These are phyloP conservation scores for Chlamydomonas sp. DNA, from an alignment of 139 green algal species.

Conservation along the genomic window DNA sequence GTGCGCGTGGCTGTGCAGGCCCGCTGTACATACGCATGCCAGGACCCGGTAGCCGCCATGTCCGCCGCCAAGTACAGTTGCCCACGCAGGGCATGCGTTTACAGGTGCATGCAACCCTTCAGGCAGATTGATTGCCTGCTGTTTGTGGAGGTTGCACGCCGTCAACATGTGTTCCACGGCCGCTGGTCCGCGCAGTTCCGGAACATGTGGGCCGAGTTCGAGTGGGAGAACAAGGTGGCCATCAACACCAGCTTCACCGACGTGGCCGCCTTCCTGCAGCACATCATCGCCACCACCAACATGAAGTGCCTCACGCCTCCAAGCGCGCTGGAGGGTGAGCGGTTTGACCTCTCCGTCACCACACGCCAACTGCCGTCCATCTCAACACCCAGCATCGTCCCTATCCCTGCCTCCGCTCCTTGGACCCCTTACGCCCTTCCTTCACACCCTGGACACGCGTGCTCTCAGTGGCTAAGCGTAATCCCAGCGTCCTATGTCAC, in stretches of 20 bases:
- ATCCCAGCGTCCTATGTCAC: too few relatives aligned
- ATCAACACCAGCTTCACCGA: constrained; percentile 96
- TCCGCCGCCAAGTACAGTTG: too few relatives aligned
- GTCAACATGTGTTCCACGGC: not conserved
- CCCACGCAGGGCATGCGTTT: too few relatives aligned
- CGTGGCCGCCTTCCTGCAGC: constrained; percentile 88
- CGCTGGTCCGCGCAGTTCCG: constrained; percentile 84
- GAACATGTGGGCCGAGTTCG: constrained; percentile 99
- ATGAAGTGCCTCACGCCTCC: constrained; percentile 96
- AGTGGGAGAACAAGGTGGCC: constrained; percentile 99
- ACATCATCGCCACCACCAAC: constrained; percentile 97
- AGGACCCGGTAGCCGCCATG: too few relatives aligned
- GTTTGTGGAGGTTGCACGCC: too few relatives aligned
- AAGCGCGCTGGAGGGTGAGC: constrained; percentile 78
- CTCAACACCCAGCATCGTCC: not conserved
- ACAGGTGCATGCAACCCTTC: too few relatives aligned
- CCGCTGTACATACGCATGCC: too few relatives aligned
- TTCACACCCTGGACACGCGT: too few relatives aligned
- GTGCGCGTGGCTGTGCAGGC: constrained; percentile 77
- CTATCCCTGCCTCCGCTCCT: not conserved
- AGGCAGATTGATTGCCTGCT: too few relatives aligned
- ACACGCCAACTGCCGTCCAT: not conserved
- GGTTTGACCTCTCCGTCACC: too few relatives aligned
- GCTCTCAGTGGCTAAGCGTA: too few relatives aligned
- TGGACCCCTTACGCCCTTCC: too few relatives aligned